Evolutionary conservation across 352 stramenopile genomes (phyloP).

Genomic region (Phytophthora capsici): DNA sequence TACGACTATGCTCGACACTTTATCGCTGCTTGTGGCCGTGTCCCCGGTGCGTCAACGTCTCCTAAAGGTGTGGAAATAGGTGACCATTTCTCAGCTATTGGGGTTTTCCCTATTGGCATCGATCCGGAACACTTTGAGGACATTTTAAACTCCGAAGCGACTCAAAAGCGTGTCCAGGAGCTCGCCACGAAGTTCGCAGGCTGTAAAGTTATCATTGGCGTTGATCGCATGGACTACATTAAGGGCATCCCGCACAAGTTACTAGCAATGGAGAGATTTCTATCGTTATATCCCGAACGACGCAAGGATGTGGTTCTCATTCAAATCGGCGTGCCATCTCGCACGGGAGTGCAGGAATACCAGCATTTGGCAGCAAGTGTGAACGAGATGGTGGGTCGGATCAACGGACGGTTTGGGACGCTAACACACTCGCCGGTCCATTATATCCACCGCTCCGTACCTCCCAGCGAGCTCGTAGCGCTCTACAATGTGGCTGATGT

Average conservation of each 20-base stretch:
- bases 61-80: constrained; percentile 83
- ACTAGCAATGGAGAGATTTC: constrained; percentile 86
- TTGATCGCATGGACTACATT: constrained; percentile 89
- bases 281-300: constrained; percentile 85
- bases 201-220: constrained; percentile 85
- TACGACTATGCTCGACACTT: constrained; percentile 91
- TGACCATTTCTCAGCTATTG: constrained; percentile 82
- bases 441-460: constrained; percentile 86
- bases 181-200: constrained; percentile 68
- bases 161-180: constrained; percentile 66
- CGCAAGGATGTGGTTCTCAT: constrained; percentile 93
- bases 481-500: constrained; percentile 92
- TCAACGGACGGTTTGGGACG: constrained; percentile 88
- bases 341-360: constrained; percentile 86
- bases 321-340: constrained; percentile 94
- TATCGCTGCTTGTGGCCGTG: constrained; percentile 73
- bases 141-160: constrained; percentile 54
- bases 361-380: constrained; percentile 81
- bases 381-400: constrained; percentile 89
- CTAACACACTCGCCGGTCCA: constrained; percentile 89
- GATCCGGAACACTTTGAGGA: constrained; percentile 85
- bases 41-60: constrained; percentile 76
- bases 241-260: constrained; percentile 91
- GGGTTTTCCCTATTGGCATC: constrained; percentile 88
- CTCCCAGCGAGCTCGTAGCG: constrained; percentile 85